Evolutionary conservation across 2,329 filamentous ascomycete species (phyloP).

Genomic region (Colletotrichum lentis): DNA sequence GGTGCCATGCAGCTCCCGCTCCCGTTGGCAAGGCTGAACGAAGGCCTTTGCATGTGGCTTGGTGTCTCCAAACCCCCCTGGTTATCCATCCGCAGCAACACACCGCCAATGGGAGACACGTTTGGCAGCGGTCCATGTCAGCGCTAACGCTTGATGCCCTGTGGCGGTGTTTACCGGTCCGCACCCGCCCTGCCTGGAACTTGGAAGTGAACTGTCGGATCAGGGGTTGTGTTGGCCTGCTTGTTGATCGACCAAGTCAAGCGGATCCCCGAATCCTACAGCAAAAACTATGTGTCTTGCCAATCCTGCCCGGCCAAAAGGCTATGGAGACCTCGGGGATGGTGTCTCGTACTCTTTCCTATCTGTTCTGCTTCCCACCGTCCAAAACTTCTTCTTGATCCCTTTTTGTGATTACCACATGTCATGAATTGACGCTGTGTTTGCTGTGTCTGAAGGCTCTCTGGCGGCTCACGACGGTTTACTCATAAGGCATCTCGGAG

Average conservation of each 20-base stretch:
- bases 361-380: not conserved
- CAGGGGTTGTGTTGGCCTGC: slow-evolving; percentile 3
- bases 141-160: slow-evolving; percentile 26
- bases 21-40: slow-evolving; percentile 22
- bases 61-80: slow-evolving; percentile 20
- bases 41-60: not conserved
- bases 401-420: slow-evolving; percentile 11
- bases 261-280: slow-evolving; percentile 17
- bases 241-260: not conserved
- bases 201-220: slow-evolving; percentile 12
- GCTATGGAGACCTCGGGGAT: not conserved
- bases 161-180: slow-evolving; percentile 30
- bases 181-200: slow-evolving; percentile 12
- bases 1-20: not conserved
- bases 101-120: slow-evolving; percentile 21
- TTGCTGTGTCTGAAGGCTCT: no score
- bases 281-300: slow-evolving; percentile 1
- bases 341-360: slow-evolving; percentile 6
- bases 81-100: not conserved
- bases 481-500: not conserved
- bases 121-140: slow-evolving; percentile 14
- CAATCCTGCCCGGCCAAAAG: slow-evolving; percentile 13
- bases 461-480: no score
- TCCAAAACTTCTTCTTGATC: not conserved
- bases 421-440: not conserved